Conservation (phyloP, 257 asterid genomes). For the Gentiana straminea region DNA sequence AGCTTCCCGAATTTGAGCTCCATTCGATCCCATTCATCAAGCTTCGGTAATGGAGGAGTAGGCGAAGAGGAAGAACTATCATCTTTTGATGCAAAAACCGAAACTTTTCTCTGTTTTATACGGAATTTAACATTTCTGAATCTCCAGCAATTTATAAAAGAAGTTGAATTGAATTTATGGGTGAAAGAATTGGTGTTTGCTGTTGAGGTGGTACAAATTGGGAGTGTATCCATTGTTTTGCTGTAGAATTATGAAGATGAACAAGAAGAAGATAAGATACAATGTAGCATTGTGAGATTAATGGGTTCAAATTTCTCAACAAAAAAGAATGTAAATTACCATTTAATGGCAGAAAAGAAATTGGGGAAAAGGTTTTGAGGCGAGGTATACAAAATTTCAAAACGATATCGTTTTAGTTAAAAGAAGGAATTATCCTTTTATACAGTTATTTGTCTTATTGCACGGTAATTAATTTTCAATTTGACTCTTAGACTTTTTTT, state of each 20-base stretch:
- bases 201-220: constrained; percentile 32
- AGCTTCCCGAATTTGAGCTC: constrained; percentile 88
- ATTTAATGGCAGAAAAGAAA: too few relatives aligned
- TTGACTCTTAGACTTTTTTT: too few relatives aligned
- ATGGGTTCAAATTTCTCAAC: constrained; percentile 1
- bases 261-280: constrained; percentile 23
- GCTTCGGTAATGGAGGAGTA: constrained; percentile 16
- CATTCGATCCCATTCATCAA: constrained; percentile 80
- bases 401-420: too few relatives aligned
- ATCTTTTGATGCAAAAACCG: constrained; percentile 55
- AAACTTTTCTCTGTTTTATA: constrained; percentile 38
- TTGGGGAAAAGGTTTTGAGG: too few relatives aligned
- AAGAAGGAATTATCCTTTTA: too few relatives aligned
- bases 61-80: constrained; percentile 17
- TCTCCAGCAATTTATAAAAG: constrained; percentile 17
- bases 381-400: too few relatives aligned
- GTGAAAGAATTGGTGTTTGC: constrained; percentile 20
- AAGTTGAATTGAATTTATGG: constrained; percentile 28
- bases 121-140: constrained; percentile 22
- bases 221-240: constrained; percentile 49
- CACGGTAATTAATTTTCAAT: too few relatives aligned
- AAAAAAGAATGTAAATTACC: background rate
- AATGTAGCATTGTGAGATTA: constrained; percentile 6
- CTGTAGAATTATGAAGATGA: constrained; percentile 13
- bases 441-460: too few relatives aligned